These are phyloP conservation scores for Vanrija pseudolonga DNA, from an alignment of 1,284 basidiomycete species.

Conservation along the genomic window DNA sequence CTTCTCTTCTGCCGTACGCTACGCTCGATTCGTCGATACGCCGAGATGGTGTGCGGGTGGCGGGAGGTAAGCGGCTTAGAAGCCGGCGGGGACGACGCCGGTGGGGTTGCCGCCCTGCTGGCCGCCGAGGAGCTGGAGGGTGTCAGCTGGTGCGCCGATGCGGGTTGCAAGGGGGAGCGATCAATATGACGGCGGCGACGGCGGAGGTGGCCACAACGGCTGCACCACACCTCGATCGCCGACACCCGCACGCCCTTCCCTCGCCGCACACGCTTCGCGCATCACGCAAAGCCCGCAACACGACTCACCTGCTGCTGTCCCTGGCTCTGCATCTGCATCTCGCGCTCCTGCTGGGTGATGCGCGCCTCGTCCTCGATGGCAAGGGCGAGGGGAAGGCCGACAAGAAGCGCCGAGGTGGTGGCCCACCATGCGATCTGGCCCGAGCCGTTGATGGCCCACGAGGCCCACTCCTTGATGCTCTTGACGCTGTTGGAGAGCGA, in stretches of 20 bases:
- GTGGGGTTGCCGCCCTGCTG: not conserved
- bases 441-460: constrained; percentile 56
- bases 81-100: constrained; percentile 17
- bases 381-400: constrained; percentile 88
- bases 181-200: not conserved
- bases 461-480: constrained; percentile 62
- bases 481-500: constrained; percentile 62
- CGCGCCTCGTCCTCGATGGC: constrained; percentile 94
- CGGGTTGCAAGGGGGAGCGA: too few relatives aligned
- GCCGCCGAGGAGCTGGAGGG: constrained; percentile 16
- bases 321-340: constrained; percentile 87
- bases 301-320: constrained; percentile 77
- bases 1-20: not conserved
- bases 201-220: not conserved
- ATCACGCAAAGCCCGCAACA: too few relatives aligned
- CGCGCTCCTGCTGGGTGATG: constrained; percentile 90
- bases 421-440: constrained; percentile 93
- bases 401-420: constrained; percentile 87
- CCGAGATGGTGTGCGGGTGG: not conserved
- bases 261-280: too few relatives aligned
- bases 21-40: not conserved
- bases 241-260: not conserved
- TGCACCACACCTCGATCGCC: not conserved
- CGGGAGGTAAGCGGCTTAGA: constrained; percentile 6
- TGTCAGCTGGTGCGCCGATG: too few relatives aligned